Evolutionary conservation across 202 grass and related monocot species (phyloP), one percentile per base, ranked within the genome.

Genomic region (Musa balbisiana): DNA sequence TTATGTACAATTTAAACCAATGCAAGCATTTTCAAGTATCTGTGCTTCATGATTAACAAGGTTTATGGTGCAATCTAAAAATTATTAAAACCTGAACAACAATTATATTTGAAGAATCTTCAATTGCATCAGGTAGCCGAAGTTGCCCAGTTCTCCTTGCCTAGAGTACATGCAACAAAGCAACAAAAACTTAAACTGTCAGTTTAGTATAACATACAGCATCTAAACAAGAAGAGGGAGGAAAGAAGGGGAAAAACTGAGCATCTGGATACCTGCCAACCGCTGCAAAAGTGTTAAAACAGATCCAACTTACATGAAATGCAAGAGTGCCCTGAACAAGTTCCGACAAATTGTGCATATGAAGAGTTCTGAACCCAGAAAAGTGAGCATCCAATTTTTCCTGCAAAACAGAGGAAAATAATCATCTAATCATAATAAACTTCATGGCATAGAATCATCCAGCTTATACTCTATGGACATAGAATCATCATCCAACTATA

Each of bases 271-370:
- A 69, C 19, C 67, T 11, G 56, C 6, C 1, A 60, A n/a, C n/a
- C 56, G 0, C 14, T 51, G 17, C 9, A 25, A 9, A 25, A 52
- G 1, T 52, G 20, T 49, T 24, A 77, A 62, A 77, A 77, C 19
- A 24, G 9, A 78, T 77, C 49, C 49, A 64, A 84, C 79, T 73
- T 98, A 98, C 95, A 90, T 98, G 81, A 63, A 83, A 81, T 5
- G 83, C 91, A 64, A 98, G 80, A 54, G 87, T 79, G 59, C 78
- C 81, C 69, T 98, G 91, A 73, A 98, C 89, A 83, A 94, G 83
- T 55, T 98, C 87, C 26, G 88, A 92, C 77, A 98, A 83, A 88
- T 94, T 98, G 76, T 98, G 91, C 95, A 98, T 94, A 75, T 77
- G 92, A 80, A 11, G 79, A 74, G 91, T 88, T 91, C 76, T 93